phyloP scores from a whole-genome alignment of 768 basidiomycete genomes.

The Termitomyces eurrhizus region DNA sequence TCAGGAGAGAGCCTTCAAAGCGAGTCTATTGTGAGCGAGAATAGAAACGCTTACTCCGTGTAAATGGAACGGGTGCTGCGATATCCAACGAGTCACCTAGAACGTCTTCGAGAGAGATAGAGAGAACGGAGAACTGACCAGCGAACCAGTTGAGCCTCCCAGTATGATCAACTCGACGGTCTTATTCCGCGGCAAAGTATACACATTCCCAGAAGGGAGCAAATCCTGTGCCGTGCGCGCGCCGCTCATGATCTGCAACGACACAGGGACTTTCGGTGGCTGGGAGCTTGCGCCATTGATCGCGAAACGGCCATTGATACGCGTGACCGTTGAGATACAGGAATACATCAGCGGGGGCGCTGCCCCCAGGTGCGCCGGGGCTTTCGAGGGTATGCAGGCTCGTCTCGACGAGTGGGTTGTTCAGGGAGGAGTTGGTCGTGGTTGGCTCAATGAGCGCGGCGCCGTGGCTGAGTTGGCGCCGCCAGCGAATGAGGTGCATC shows the following conservation, averaged over 20 bases:
- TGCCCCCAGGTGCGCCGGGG: slow-evolving; percentile 2
- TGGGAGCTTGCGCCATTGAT: neutral
- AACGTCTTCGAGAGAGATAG: neutral
- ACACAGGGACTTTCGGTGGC: neutral
- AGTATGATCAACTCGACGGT: slow-evolving; percentile 43
- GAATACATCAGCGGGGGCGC: neutral
- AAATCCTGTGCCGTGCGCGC: slow-evolving; percentile 15
- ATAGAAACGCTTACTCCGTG: slow-evolving; percentile 22
- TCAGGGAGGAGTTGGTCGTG: neutral
- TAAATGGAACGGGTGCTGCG: slow-evolving; percentile 25
- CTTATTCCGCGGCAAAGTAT: slow-evolving; percentile 37
- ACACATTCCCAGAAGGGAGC: slow-evolving; percentile 36
- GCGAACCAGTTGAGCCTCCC: slow-evolving; percentile 27
- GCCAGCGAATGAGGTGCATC: neutral
- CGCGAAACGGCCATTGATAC: neutral
- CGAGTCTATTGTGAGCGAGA: neutral
- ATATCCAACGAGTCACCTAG: slow-evolving; percentile 1
- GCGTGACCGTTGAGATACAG: neutral
- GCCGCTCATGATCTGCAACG: slow-evolving; percentile 7
- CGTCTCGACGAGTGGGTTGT: neutral
- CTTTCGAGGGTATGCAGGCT: neutral
- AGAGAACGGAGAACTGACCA: slow-evolving; percentile 12
- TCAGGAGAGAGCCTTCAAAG: neutral
- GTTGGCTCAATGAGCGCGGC: neutral
- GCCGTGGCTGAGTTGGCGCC: neutral